Conservation (phyloP, 2,329 filamentous ascomycete genomes). For the Aquanectria penicillioides region DNA sequence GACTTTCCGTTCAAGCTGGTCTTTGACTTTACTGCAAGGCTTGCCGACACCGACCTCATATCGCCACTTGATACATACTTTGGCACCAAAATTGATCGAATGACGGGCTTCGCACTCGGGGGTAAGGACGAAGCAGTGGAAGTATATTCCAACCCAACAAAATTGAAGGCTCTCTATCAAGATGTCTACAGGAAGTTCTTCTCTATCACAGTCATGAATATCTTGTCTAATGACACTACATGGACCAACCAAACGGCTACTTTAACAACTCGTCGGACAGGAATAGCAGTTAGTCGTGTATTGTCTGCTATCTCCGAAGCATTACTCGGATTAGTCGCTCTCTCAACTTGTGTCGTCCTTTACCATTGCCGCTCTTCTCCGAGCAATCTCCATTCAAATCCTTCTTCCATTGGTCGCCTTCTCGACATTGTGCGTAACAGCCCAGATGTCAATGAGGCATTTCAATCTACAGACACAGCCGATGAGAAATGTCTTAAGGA, state of each 20-base stretch:
- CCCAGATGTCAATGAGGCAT: neutral
- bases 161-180: neutral
- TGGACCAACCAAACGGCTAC: neutral
- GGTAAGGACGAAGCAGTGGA: neutral
- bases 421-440: conserved; percentile 8
- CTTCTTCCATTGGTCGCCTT: neutral
- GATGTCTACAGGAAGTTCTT: neutral
- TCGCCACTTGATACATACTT: too few species aligned
- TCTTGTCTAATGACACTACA: neutral
- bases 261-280: neutral
- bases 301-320: neutral
- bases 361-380: neutral
- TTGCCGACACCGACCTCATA: too few species aligned
- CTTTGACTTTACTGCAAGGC: too few species aligned
- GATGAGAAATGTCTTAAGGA: neutral
- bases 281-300: conserved; percentile 1
- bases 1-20: neutral
- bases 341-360: neutral
- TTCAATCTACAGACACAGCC: neutral
- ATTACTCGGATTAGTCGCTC: neutral
- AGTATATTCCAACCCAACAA: neutral
- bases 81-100: neutral
- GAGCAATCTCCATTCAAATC: neutral
- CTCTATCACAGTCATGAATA: neutral
- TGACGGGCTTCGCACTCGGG: neutral